Percentiles rank a stretch among this genome's conserved stretches.
Conservation (phyloP, 2,329 filamentous ascomycete species). For the Elsinoe arachidis region DNA sequence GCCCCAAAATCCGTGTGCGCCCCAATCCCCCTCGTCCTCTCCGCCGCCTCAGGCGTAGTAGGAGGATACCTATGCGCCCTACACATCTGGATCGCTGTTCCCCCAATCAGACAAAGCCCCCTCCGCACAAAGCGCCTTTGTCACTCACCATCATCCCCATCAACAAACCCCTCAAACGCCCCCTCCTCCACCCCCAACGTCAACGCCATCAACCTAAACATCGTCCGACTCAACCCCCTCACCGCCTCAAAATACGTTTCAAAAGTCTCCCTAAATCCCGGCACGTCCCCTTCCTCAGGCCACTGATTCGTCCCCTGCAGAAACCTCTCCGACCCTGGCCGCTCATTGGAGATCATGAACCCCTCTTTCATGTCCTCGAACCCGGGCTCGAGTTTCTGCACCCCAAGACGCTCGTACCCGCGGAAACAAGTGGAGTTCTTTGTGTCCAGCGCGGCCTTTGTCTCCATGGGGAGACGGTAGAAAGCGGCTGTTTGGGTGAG, state of each 20-base stretch:
- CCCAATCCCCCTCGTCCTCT: conserved; percentile 33
- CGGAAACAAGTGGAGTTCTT: conserved; percentile 28
- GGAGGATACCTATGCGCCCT: conserved; percentile 29
- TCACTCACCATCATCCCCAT: conserved; percentile 34
- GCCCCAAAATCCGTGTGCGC: conserved; percentile 38
- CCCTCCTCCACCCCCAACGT: conserved; percentile 31
- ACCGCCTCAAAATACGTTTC: conserved; percentile 35
- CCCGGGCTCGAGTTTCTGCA: conserved; percentile 36
- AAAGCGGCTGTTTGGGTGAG: conserved; percentile 34
- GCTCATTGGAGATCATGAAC: conserved; percentile 36
- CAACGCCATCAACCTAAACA: conserved; percentile 34
- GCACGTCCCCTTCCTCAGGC: conserved; percentile 15
- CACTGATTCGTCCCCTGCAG: conserved; percentile 15
- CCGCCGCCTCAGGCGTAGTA: conserved; percentile 31
- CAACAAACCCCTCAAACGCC: conserved; percentile 32
- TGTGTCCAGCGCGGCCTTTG: conserved; percentile 31
- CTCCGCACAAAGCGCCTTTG: background rate
- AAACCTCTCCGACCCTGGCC: conserved; percentile 17
- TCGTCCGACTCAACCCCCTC: conserved; percentile 33
- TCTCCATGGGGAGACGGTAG: conserved; percentile 33
- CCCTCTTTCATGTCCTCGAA: conserved; percentile 38
- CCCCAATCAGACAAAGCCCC: background rate
- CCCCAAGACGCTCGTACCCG: conserved; percentile 36
- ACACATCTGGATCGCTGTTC: background rate
- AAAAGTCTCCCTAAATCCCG: conserved; percentile 31